phyloP scores from a whole-genome alignment of 495 filamentous ascomycete genomes.

The Aspergillus heteromorphus region DNA sequence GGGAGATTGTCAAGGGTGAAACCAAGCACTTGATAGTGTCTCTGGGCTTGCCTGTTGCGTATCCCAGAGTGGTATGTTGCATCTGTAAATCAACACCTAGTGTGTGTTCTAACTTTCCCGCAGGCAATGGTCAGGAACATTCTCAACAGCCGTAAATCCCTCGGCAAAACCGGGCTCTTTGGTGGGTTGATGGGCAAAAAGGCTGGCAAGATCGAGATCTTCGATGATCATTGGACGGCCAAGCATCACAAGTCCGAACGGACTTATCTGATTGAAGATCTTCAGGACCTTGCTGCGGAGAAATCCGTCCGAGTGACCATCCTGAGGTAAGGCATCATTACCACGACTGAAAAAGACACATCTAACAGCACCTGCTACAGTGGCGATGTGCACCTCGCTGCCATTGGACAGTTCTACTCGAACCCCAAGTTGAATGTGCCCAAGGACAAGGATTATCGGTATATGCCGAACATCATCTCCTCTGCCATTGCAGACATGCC shows the following conservation, averaged over 20 bases:
- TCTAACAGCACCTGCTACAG: conserved; percentile 26
- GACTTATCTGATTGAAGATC: conserved; percentile 76
- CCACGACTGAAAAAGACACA: neutral
- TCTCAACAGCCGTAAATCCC: conserved; percentile 81
- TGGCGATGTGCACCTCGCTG: conserved; percentile 90
- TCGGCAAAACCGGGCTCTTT: conserved; percentile 76
- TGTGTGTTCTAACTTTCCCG: conserved; percentile 15
- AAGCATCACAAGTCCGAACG: conserved; percentile 88
- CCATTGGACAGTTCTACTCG: conserved; percentile 90
- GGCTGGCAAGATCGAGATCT: conserved; percentile 87
- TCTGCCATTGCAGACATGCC: conserved; percentile 91
- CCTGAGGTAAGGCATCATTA: conserved; percentile 51
- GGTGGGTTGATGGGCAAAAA: conserved; percentile 81
- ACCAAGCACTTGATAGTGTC: conserved; percentile 86
- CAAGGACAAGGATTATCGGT: conserved; percentile 84
- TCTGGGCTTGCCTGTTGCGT: conserved; percentile 82
- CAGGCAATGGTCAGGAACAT: conserved; percentile 64
- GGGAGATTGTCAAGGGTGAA: conserved; percentile 75
- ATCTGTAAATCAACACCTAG: neutral
- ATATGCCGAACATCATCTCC: conserved; percentile 86
- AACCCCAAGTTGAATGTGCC: conserved; percentile 71
- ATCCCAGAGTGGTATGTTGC: conserved; percentile 69
- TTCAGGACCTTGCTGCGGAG: conserved; percentile 85
- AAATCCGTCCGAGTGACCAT: conserved; percentile 91
- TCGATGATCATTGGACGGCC: conserved; percentile 97